Conservation (phyloP, 2,329 filamentous ascomycete genomes). For the Cladosporium sp. region DNA sequence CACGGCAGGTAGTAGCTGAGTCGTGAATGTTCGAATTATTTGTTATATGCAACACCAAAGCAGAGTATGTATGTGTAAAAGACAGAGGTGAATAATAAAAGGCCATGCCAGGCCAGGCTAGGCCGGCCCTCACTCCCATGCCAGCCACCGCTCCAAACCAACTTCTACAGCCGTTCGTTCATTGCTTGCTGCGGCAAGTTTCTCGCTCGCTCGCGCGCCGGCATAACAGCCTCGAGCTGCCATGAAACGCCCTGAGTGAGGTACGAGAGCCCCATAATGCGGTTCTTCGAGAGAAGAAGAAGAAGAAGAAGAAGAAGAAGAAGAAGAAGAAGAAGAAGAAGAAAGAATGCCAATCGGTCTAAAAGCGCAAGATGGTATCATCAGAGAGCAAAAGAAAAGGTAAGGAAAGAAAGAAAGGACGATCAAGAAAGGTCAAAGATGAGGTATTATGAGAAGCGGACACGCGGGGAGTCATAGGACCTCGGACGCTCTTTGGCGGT, state of each 20-base stretch:
- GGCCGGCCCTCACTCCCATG: neutral
- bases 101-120: too few relatives aligned
- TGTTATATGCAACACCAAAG: neutral
- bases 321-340: neutral
- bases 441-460: neutral
- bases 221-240: neutral
- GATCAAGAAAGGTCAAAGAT: neutral
- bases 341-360: slow-evolving; percentile 1
- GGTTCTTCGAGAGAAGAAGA: neutral
- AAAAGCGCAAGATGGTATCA: slow-evolving; percentile 16
- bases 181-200: neutral
- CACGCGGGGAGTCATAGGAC: neutral
- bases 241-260: neutral
- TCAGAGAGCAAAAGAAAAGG: slow-evolving; percentile 1
- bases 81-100: neutral
- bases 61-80: neutral
- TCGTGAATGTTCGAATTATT: neutral
- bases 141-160: neutral
- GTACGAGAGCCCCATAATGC: neutral
- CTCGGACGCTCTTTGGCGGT: neutral
- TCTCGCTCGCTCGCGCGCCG: too few relatives aligned
- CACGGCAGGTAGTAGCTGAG: neutral
- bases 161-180: neutral
- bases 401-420: neutral
- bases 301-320: neutral